These are phyloP conservation scores for Peterozyma toletana DNA, from an alignment of 805 yeast species.

Conservation along the genomic window DNA sequence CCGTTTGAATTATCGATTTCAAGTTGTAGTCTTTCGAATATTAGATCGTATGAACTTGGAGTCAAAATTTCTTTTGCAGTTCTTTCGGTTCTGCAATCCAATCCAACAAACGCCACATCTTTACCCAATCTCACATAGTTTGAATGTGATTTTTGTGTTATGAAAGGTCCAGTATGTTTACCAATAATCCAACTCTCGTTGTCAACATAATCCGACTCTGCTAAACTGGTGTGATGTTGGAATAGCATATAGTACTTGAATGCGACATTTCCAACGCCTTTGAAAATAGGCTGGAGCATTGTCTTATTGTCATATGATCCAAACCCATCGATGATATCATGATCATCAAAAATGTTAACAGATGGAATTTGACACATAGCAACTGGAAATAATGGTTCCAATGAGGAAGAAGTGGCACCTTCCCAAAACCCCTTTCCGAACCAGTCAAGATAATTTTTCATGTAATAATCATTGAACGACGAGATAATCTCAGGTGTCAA, in stretches of 20 bases:
- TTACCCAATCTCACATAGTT: conserved; percentile 69
- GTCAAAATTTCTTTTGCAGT: conserved; percentile 50
- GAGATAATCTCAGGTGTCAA: conserved; percentile 38
- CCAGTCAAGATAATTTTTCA: conserved; percentile 76
- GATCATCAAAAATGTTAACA: conserved; percentile 87
- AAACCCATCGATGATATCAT: conserved; percentile 93
- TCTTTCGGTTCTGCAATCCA: conserved; percentile 94
- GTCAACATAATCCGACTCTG: conserved; percentile 28
- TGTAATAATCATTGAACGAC: conserved; percentile 60
- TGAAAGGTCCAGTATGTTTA: conserved; percentile 54
- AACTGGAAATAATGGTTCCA: conserved; percentile 61
- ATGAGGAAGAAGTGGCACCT: conserved; percentile 59
- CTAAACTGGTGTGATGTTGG: conserved; percentile 71
- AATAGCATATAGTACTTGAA: conserved; percentile 83
- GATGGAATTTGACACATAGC: conserved; percentile 82
- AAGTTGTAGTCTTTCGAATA: conserved; percentile 50
- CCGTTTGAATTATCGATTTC: conserved; percentile 47
- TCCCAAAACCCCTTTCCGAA: conserved; percentile 86
- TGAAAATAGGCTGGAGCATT: conserved; percentile 64
- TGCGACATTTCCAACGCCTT: conserved; percentile 70
- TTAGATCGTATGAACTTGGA: conserved; percentile 44
- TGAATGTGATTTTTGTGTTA: conserved; percentile 60
- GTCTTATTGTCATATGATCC: conserved; percentile 80
- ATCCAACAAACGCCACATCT: conserved; percentile 62
- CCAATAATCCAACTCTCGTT: conserved; percentile 61